Evolutionary conservation across 2,329 filamentous ascomycete species (phyloP).

Genomic region (Sordariomycetes sp.): DNA sequence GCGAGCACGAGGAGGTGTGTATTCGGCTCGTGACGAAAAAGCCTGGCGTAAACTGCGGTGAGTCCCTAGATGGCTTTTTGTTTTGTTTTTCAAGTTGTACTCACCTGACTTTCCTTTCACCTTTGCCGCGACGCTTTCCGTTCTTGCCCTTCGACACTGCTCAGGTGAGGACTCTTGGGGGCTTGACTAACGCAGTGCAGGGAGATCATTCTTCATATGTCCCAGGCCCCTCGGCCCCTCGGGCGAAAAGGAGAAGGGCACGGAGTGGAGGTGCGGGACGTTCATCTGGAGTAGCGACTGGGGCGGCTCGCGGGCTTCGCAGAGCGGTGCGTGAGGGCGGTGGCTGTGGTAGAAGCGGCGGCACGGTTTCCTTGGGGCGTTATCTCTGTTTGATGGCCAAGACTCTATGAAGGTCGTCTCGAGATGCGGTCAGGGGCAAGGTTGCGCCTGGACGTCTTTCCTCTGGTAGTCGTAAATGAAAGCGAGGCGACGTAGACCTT

Average conservation of each 20-base stretch:
- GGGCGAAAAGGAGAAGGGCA: slow-evolving; percentile 71
- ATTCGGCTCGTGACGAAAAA: slow-evolving; percentile 79
- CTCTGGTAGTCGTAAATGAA: too few species aligned
- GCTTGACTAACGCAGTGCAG: slow-evolving; percentile 17
- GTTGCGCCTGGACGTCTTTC: too few species aligned
- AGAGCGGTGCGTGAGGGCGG: neutral
- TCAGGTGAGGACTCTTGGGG: neutral
- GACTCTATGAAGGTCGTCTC: too few species aligned
- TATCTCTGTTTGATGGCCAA: neutral
- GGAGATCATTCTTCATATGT: slow-evolving; percentile 51
- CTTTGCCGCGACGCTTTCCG: neutral
- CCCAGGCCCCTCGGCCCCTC: slow-evolving; percentile 67
- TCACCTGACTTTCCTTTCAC: neutral
- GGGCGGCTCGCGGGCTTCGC: slow-evolving; percentile 15
- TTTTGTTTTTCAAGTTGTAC: neutral
- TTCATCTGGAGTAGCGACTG: slow-evolving; percentile 62
- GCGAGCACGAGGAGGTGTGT: slow-evolving; percentile 83
- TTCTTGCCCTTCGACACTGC: neutral
- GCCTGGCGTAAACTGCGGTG: slow-evolving; percentile 66
- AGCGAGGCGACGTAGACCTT: too few species aligned
- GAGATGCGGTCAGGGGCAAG: too few species aligned
- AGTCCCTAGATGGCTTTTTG: slow-evolving; percentile 12
- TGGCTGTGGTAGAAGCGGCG: neutral
- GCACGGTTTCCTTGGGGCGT: neutral
- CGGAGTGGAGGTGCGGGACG: slow-evolving; percentile 77